A percentile compares a stretch with the other conserved stretches of the same genome.
Conservation (phyloP, 192 early-diverging fungal genomes). For the Lobosporangium transversale region DNA sequence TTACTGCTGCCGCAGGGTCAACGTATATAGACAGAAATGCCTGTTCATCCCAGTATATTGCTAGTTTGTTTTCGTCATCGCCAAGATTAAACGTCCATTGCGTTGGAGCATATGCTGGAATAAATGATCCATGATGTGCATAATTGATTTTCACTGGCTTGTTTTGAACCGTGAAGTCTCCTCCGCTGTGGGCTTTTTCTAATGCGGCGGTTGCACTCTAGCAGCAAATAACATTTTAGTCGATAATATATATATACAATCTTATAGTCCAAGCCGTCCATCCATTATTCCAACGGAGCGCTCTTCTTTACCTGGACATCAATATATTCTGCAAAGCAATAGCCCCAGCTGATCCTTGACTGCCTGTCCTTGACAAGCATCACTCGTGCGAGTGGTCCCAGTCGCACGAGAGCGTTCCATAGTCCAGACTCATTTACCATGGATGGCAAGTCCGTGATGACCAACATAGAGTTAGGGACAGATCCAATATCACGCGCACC, state of each 20-base stretch:
- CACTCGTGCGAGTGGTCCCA: conserved; percentile 53
- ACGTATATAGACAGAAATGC: conserved; percentile 63
- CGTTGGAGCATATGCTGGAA: conserved; percentile 69
- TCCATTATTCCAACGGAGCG: neutral
- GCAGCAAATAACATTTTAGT: no score
- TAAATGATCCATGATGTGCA: conserved; percentile 67
- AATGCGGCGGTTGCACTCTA: conserved; percentile 51
- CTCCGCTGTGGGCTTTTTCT: conserved; percentile 14
- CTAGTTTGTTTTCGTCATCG: conserved; percentile 52
- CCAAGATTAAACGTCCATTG: conserved; percentile 62
- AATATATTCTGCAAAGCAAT: conserved; percentile 69
- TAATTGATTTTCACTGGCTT: conserved; percentile 57
- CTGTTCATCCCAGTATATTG: conserved; percentile 71
- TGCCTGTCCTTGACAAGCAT: conserved; percentile 67
- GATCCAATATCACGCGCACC: conserved; percentile 66
- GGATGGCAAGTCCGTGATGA: conserved; percentile 67
- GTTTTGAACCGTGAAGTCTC: conserved; percentile 56
- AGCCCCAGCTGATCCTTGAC: conserved; percentile 69
- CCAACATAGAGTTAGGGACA: conserved; percentile 62
- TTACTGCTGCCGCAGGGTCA: conserved; percentile 24
- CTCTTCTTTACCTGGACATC: conserved; percentile 54
- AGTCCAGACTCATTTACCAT: conserved; percentile 69
- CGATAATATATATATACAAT: no score
- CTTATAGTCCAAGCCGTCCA: no score
- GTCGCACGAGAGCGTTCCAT: conserved; percentile 29